Evolutionary conservation across 306 rosid species (phyloP), one percentile per base, ranked within the genome.

Genomic region (Pyrus bretschneideri): DNA sequence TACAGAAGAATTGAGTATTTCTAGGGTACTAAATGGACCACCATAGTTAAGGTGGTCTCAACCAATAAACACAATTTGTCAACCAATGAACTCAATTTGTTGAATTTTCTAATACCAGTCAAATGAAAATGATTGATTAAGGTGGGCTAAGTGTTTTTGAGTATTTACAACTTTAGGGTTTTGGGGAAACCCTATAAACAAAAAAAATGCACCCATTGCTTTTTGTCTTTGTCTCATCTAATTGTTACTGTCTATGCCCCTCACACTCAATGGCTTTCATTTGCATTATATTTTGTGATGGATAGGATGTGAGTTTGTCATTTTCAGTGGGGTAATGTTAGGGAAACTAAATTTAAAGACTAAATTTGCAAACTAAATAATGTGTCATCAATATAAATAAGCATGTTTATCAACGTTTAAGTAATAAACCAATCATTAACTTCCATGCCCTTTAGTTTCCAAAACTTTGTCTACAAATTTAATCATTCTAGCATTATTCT

Each of bases 161-260:
- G 69, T 33, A 4, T 33, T 49, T 35, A 9, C 77, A 46, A 58
- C 62, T 58, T 40, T 73, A 35, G 68, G n/a, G 40, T 49, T 40
- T 73, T 14, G 68, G 6, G 68, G 30, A 74, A 61, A 18, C 44
- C 75, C 63, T 15, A 17, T 49, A 22, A 67, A 45, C 62, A 58
- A 72, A 62, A 61, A 33, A 63, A 57, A 15, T 8, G 22, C 69
- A 64, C 45, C 52, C 52, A 22, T 42, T 58, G 12, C 30, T 75
- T 79, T 17, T 46, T 12, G 69, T 82, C 76, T 76, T 81, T 81
- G 80, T 79, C 77, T 81, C 73, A 80, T 86, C 83, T 76, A 89
- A 86, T 86, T 78, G 87, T 91, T 85, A 81, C 79, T 70, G 85
- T 75, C 84, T 89, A 81, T 64, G 17, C 66, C 35, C 19, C 15